Evolutionary conservation across 164 flowering plant genomes (phyloP).

Genomic region (Nelumbo lutea): DNA sequence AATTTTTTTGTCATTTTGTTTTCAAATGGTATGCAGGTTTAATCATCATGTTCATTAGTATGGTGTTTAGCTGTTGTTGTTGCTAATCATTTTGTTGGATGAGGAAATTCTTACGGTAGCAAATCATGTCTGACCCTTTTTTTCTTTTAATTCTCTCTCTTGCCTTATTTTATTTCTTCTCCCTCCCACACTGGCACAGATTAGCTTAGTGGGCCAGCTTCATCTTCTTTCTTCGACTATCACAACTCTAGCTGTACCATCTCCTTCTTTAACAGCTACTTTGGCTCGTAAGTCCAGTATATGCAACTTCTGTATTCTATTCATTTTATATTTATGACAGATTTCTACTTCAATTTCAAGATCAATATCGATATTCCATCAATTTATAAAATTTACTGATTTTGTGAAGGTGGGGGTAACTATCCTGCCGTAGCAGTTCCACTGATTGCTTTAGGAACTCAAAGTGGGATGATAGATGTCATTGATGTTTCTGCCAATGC

Average conservation of each 20-base stretch:
- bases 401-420: constrained; percentile 91
- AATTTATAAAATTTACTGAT: constrained; percentile 14
- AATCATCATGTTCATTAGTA: no score
- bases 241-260: constrained; percentile 86
- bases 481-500: constrained; percentile 94
- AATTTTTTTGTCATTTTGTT: no score
- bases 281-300: constrained; percentile 74
- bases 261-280: constrained; percentile 92
- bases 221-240: constrained; percentile 94
- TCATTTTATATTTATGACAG: constrained; percentile 3
- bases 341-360: neutral
- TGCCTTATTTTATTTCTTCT: no score
- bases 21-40: no score
- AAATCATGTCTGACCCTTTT: no score
- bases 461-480: constrained; percentile 82
- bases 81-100: no score
- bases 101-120: no score
- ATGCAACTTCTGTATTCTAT: neutral
- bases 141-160: no score
- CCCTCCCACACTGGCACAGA: constrained; percentile 41
- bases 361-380: neutral
- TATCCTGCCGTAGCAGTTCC: constrained; percentile 91
- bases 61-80: no score
- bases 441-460: constrained; percentile 92
- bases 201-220: constrained; percentile 79